Evolutionary conservation across 2,329 filamentous ascomycete species (phyloP), one percentile per base, ranked within the genome.

Genomic region (Colletotrichum tofieldiae): DNA sequence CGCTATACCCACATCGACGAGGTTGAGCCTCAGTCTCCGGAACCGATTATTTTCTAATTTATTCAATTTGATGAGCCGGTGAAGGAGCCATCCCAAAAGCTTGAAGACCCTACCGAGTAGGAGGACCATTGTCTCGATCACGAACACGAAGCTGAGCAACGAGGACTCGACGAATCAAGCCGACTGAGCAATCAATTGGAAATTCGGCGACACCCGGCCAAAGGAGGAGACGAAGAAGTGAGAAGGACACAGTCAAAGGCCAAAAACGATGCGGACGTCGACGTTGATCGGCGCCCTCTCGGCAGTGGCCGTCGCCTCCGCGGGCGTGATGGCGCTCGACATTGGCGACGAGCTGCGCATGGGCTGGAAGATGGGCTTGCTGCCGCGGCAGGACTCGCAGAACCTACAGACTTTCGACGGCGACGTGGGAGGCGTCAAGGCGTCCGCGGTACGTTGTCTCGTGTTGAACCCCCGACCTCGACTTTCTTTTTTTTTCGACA

Each of bases 331-430:
- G 35, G 70, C 76, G 23, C 75, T 76, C 11, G 77, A 79, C 52
- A 73, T 83, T 68, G 73, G 77, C 43, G 77, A 80, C 54, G 73
- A 75, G 65, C 69, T 84, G 29, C 79, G 77, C 41, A 76, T 78
- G 52, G 81, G 83, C 29, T 84, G 84, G 75, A 77, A 74, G 47
- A 80, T 82, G 77, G 82, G 79, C 1, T 71, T 80, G 52, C 78
- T 81, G 20, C 80, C 83, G 62, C 78, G 82, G 70, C 75, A 79
- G 60, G 64, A 69, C 43, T 67, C 68, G 52, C 73, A 74, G 32
- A 83, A 86, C 75, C 77, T 87, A 32, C 85, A 86, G 78, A 69
- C 77, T 3, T 87, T 87, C 73, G 75, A 70, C 3, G 82, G 81
- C n/a, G 76, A 79, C 2, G 63, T 87, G 58, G 85, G 84, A 32